Conservation (phyloP, 768 basidiomycete species). For the Mycena belliarum region DNA sequence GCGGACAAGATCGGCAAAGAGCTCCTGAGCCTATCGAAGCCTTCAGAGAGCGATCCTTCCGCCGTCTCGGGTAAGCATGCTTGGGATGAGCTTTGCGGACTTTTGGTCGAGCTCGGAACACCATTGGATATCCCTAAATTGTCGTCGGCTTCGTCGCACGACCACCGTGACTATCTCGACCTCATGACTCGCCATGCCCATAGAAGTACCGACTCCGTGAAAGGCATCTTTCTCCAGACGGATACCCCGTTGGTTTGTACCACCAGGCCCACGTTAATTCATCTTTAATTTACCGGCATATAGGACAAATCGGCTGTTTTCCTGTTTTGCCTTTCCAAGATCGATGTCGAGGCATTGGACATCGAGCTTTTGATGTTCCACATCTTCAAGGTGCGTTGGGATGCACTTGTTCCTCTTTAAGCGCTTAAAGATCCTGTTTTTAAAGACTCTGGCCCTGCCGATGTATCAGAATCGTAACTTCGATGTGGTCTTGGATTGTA, state of each 20-base stretch:
- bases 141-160: conserved; percentile 45
- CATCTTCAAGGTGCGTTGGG: conserved; percentile 62
- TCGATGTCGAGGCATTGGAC: conserved; percentile 80
- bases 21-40: conserved; percentile 69
- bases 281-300: conserved; percentile 1
- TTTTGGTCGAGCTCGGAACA: conserved; percentile 77
- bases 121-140: conserved; percentile 66
- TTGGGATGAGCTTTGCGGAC: conserved; percentile 79
- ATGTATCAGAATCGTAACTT: conserved; percentile 51
- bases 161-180: conserved; percentile 67
- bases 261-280: background rate
- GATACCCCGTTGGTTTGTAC: conserved; percentile 44
- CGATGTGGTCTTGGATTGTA: conserved; percentile 82
- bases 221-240: conserved; percentile 65
- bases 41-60: conserved; percentile 57
- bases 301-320: conserved; percentile 57
- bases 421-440: background rate
- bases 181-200: conserved; percentile 66
- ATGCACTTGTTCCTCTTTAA: background rate
- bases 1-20: conserved; percentile 89
- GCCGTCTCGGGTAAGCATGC: conserved; percentile 72
- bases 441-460: conserved; percentile 52
- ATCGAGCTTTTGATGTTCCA: conserved; percentile 77
- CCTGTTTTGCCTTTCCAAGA: conserved; percentile 62
- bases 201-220: conserved; percentile 60